phyloP scores from a whole-genome alignment of 208 protist species.

The Wallacemonas collosoma region DNA sequence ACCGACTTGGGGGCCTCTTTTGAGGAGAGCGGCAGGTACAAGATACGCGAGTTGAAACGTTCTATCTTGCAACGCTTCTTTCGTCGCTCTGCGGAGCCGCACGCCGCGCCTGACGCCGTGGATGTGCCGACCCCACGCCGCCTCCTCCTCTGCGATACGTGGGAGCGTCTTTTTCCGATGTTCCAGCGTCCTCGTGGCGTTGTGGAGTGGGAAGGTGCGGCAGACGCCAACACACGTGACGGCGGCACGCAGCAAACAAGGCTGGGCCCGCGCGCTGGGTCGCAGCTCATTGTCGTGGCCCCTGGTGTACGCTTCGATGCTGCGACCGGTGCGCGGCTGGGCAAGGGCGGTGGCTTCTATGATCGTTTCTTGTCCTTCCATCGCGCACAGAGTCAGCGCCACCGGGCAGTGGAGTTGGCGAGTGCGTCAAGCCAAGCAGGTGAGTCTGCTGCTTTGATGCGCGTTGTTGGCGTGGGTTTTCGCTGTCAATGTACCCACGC shows the following conservation, averaged over 20 bases:
- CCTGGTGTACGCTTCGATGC: conserved; percentile 77
- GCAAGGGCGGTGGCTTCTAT: conserved; percentile 90
- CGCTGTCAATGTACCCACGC: not conserved
- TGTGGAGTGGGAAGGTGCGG: conserved; percentile 13
- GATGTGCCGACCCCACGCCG: conserved; percentile 15
- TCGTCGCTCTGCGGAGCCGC: not conserved
- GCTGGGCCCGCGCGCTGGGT: not conserved
- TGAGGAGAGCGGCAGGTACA: conserved; percentile 36
- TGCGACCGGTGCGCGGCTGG: conserved; percentile 48
- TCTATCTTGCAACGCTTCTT: conserved; percentile 31
- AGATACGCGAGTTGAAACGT: conserved; percentile 47
- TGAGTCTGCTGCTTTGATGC: not conserved
- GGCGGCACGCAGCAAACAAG: not conserved
- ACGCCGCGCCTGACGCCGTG: not conserved
- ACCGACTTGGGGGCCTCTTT: conserved; percentile 48
- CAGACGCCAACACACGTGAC: too few species aligned
- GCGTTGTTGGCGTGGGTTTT: not conserved
- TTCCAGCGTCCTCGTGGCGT: conserved; percentile 26
- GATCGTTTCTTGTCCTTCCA: conserved; percentile 69
- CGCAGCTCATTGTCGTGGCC: conserved; percentile 47
- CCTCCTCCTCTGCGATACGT: conserved; percentile 40
- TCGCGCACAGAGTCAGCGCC: not conserved
- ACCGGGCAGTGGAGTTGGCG: too few species aligned
- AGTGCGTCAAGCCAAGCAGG: too few species aligned
- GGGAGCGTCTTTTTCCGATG: conserved; percentile 36